Evolutionary conservation across 176 grass and related monocot genomes (phyloP), one percentile per base, ranked within the genome.

Genomic region (Bonia amplexicaulis): DNA sequence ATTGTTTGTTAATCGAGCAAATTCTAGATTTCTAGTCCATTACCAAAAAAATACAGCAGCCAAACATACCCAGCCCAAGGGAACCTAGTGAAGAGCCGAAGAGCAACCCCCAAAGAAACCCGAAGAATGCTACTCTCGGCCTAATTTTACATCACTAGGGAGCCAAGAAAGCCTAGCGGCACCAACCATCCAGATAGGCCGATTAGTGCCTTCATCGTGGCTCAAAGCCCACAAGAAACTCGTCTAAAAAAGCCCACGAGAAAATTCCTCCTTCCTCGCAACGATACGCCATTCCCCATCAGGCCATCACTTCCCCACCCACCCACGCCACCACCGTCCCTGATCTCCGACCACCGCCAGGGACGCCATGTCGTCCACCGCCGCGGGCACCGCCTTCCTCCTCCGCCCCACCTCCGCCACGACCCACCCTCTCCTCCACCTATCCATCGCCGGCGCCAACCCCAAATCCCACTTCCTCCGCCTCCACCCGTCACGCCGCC

Each of bases 291-390:
- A 10, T 82, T 85, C 78, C 79, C 72, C 10, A 12, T 46, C 45
- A 12, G 45, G 45, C 2, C 79, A 59, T 83, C 84, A 22, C 66
- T 61, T 81, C 67, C 66, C 68, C 68, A 79, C 78, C 44, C 37
- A 66, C 40, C 71, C 40, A 66, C 63, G 45, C 65, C 7, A 49
- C 69, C 19, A 48, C 42, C 53, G 12, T 25, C 54, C 54, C 88
- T 54, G 64, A 90, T 90, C 88, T 76, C 85, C 51, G 81, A 53
- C 89, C 60, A 62, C 74, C 80, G 76, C 26, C 44, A n/a, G 47
- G 26, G 20, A 2, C 63, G 60, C 80, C 80, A 91, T 91, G 89
- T 12, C 73, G 59, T 59, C 59, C 51, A 11, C 73, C 46, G 26
- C 49, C 20, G 70, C 64, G 39, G 66, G 48, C 22, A 42, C 73